These are phyloP conservation scores for Dioscorea alata DNA, from an alignment of 106 monocot species.

Conservation along the genomic window DNA sequence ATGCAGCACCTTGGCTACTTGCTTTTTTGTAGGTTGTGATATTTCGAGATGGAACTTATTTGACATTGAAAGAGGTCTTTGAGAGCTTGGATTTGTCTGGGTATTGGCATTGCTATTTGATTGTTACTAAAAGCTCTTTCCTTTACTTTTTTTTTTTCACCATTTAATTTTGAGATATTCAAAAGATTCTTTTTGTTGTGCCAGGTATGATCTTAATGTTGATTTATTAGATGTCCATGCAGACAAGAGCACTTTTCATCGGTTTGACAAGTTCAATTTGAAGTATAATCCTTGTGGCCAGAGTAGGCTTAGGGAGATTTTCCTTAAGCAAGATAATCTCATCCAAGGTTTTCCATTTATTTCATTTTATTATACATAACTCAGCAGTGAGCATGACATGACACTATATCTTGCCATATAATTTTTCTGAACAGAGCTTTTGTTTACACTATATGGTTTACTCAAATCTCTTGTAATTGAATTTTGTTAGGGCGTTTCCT, in stretches of 20 bases:
- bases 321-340: constrained; percentile 98
- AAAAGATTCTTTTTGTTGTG: constrained; percentile 1
- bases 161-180: background rate
- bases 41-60: constrained; percentile 95
- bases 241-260: constrained; percentile 99
- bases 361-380: background rate
- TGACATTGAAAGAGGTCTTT: constrained; percentile 96
- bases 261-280: constrained; percentile 98
- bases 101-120: constrained; percentile 20
- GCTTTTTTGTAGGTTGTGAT: constrained; percentile 74
- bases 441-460: no score
- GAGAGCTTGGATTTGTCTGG: constrained; percentile 98
- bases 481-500: constrained; percentile 75
- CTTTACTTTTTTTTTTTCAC: background rate
- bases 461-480: no score
- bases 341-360: constrained; percentile 61
- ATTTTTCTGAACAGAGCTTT: no score
- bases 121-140: background rate
- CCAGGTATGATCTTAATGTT: constrained; percentile 95
- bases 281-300: constrained; percentile 99
- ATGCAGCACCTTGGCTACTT: background rate
- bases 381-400: no score
- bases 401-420: no score
- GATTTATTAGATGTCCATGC: constrained; percentile 98
- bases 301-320: constrained; percentile 96